These are phyloP conservation scores for Paracoccidioides brasiliensis DNA, from an alignment of 2,329 filamentous ascomycete species.

Conservation along the genomic window DNA sequence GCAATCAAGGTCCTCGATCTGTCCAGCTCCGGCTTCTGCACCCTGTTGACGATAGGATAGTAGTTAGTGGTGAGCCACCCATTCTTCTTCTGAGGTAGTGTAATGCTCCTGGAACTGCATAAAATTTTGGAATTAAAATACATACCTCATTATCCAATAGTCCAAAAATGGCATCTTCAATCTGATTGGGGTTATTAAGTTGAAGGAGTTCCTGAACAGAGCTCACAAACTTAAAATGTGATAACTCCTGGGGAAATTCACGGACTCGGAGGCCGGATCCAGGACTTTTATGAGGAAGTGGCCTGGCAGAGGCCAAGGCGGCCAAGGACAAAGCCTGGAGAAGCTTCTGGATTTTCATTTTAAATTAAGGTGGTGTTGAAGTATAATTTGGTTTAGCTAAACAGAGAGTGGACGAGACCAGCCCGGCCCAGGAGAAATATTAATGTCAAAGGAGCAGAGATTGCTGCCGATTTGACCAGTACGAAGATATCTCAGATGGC, in stretches of 20 bases:
- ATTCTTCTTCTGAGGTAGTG: too few relatives aligned
- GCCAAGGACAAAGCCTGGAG: background rate
- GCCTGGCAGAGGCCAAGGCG: background rate
- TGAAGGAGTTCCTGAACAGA: constrained; percentile 33
- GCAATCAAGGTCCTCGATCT: constrained; percentile 42
- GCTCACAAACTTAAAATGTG: constrained; percentile 39
- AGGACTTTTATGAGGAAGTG: background rate
- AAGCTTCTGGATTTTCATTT: constrained; percentile 1
- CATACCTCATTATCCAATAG: constrained; percentile 37
- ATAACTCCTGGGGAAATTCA: constrained; percentile 47
- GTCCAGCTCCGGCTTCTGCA: constrained; percentile 36
- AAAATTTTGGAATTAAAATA: background rate
- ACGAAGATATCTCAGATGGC: background rate
- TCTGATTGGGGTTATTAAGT: constrained; percentile 37
- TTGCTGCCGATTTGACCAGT: background rate
- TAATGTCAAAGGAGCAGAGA: background rate
- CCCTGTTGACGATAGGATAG: constrained; percentile 17
- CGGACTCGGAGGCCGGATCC: constrained; percentile 16
- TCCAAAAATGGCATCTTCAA: constrained; percentile 39
- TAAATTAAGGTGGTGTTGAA: background rate
- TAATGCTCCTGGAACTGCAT: background rate
- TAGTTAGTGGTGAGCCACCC: background rate
- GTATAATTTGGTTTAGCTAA: background rate
- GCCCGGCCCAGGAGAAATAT: background rate
- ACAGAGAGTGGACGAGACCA: constrained; percentile 1